Conservation (phyloP, 2,329 filamentous ascomycete genomes). For the Colletotrichum melonis region DNA sequence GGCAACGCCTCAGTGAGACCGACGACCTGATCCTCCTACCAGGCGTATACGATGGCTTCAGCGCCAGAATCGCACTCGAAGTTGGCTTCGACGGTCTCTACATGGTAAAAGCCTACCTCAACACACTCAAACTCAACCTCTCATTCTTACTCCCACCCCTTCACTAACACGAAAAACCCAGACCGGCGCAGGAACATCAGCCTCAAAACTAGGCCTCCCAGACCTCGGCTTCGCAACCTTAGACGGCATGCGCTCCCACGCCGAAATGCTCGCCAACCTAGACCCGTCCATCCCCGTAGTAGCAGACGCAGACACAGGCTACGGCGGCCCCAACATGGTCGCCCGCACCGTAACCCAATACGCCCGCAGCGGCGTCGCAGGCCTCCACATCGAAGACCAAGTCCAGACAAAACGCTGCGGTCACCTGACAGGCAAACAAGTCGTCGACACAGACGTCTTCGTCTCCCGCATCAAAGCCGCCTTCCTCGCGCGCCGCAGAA, state of each 20-base stretch:
- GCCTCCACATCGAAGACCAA: constrained; percentile 73
- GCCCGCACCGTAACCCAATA: constrained; percentile 65
- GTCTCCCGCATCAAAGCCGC: constrained; percentile 69
- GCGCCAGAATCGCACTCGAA: constrained; percentile 70
- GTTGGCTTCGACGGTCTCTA: constrained; percentile 74
- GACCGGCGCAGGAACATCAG: constrained; percentile 72
- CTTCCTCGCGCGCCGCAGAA: constrained; percentile 56
- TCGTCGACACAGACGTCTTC: constrained; percentile 64
- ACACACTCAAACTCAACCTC: not conserved
- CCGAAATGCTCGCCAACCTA: constrained; percentile 73
- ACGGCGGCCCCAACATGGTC: constrained; percentile 64
- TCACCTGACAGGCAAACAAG: constrained; percentile 70
- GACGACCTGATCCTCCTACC: constrained; percentile 66
- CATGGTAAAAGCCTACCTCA: constrained; percentile 62
- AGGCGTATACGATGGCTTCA: constrained; percentile 76
- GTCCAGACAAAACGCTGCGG: constrained; percentile 74
- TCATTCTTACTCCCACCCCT: not conserved
- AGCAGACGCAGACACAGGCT: constrained; percentile 70
- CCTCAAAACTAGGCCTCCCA: constrained; percentile 70
- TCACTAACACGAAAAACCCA: constrained; percentile 40
- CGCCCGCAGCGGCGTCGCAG: constrained; percentile 66
- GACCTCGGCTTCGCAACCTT: constrained; percentile 72
- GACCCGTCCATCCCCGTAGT: constrained; percentile 68
- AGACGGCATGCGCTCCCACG: constrained; percentile 72
- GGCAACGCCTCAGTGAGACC: constrained; percentile 50